phyloP scores from a whole-genome alignment of 306 rosid species.

The Purshia tridentata region DNA sequence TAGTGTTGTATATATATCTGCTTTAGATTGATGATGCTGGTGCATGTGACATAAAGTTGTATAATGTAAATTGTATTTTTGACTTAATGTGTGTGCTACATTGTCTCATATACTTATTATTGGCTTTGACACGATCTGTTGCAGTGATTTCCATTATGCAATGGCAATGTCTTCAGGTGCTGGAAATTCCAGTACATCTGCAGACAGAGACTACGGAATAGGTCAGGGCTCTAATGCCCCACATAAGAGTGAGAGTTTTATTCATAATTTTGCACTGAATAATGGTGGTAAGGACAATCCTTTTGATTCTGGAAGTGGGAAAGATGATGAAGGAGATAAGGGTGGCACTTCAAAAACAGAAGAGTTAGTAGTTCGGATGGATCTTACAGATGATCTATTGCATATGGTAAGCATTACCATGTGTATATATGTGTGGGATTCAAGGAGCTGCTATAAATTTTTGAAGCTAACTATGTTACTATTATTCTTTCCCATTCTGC shows the following conservation, averaged over 20 bases:
- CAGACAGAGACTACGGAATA: conserved; percentile 45
- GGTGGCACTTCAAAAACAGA: conserved; percentile 46
- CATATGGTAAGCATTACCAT: conserved; percentile 67
- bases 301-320: conserved; percentile 39
- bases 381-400: conserved; percentile 90
- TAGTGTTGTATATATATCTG: not conserved
- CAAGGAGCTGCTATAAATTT: not conserved
- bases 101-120: conserved; percentile 17
- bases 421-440: not conserved
- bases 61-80: not conserved
- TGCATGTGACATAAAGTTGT: not conserved
- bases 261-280: conserved; percentile 42
- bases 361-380: conserved; percentile 81
- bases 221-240: conserved; percentile 36
- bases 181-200: conserved; percentile 48
- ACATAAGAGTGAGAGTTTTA: conserved; percentile 37
- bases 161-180: conserved; percentile 42
- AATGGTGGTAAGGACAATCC: conserved; percentile 37
- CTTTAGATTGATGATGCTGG: not conserved
- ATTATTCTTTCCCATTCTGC: conserved; percentile 9
- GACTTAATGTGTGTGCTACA: not conserved
- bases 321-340: conserved; percentile 50
- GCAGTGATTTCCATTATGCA: conserved; percentile 60
- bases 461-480: not conserved
- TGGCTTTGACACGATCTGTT: conserved; percentile 17